Evolutionary conservation across 768 basidiomycete species (phyloP).

Genomic region (Flagelloscypha sp.): DNA sequence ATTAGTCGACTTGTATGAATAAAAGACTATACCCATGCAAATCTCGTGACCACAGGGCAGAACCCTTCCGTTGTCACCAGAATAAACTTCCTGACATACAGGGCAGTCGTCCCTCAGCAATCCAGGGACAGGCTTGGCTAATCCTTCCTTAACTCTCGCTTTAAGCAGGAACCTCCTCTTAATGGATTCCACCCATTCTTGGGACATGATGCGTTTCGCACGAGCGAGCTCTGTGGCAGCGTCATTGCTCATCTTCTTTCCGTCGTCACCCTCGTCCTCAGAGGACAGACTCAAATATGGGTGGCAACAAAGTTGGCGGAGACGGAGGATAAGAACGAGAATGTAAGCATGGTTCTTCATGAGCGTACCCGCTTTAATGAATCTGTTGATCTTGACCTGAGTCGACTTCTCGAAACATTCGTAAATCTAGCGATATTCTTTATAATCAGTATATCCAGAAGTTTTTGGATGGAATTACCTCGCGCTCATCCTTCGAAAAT

Average conservation of each 20-base stretch:
- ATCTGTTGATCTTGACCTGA: constrained; percentile 49
- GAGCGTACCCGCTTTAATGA: constrained; percentile 55
- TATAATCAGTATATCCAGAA: neutral
- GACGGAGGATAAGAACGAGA: constrained; percentile 61
- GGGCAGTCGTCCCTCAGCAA: no score
- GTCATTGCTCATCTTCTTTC: constrained; percentile 36
- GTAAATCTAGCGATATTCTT: constrained; percentile 44
- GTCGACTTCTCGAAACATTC: constrained; percentile 47
- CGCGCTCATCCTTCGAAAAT: constrained; percentile 59
- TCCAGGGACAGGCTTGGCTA: no score
- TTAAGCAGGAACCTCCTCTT: no score
- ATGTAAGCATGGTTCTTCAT: constrained; percentile 54
- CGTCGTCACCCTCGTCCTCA: constrained; percentile 43
- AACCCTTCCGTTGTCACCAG: constrained; percentile 44
- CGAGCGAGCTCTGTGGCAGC: constrained; percentile 50
- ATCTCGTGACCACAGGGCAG: constrained; percentile 61
- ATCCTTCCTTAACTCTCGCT: no score
- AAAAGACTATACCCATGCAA: constrained; percentile 42
- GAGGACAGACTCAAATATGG: constrained; percentile 64
- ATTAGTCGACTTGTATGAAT: neutral
- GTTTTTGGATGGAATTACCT: constrained; percentile 32
- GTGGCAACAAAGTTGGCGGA: constrained; percentile 69
- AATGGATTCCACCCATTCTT: no score
- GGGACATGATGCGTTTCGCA: constrained; percentile 44
- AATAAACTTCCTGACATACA: constrained; percentile 57